phyloP scores from a whole-genome alignment of 2,329 filamentous ascomycete genomes.

The Alternaria brassicicola region DNA sequence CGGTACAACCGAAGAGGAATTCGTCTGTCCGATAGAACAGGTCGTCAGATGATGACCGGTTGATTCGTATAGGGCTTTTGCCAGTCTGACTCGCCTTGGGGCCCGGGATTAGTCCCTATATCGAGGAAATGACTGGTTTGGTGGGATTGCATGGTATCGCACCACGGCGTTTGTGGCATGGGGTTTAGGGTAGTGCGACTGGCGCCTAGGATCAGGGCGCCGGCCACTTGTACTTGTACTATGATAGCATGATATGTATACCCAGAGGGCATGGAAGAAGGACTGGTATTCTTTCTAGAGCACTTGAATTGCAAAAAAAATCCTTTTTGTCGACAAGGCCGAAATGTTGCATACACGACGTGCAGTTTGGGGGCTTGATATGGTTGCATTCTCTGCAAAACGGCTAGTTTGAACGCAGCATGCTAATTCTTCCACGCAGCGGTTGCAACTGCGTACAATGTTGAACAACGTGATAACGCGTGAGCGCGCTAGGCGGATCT shows the following conservation, averaged over 20 bases:
- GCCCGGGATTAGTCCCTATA: not conserved
- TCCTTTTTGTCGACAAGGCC: not conserved
- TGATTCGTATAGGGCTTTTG: slow-evolving; percentile 1
- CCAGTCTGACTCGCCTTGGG: not conserved
- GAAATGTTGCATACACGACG: not conserved
- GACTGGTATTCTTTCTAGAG: slow-evolving; percentile 10
- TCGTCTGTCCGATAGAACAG: slow-evolving; percentile 22
- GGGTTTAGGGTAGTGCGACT: not conserved
- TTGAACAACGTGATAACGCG: slow-evolving; percentile 31
- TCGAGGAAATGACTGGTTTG: not conserved
- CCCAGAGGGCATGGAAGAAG: slow-evolving; percentile 11
- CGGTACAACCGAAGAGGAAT: slow-evolving; percentile 32
- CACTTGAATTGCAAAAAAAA: slow-evolving; percentile 2
- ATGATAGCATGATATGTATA: slow-evolving; percentile 20
- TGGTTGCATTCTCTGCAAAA: not conserved
- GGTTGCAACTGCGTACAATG: not conserved
- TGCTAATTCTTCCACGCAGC: not conserved
- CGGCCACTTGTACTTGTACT: slow-evolving; percentile 21
- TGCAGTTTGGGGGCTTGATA: not conserved
- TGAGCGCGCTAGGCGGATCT: slow-evolving; percentile 30
- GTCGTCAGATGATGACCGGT: not conserved
- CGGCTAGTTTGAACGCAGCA: not conserved
- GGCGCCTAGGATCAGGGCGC: slow-evolving; percentile 8
- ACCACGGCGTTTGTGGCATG: slow-evolving; percentile 19
- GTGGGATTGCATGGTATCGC: slow-evolving; percentile 8